phyloP scores from a whole-genome alignment of 2,329 filamentous ascomycete species.

The Ophiostoma novo-ulmi region DNA sequence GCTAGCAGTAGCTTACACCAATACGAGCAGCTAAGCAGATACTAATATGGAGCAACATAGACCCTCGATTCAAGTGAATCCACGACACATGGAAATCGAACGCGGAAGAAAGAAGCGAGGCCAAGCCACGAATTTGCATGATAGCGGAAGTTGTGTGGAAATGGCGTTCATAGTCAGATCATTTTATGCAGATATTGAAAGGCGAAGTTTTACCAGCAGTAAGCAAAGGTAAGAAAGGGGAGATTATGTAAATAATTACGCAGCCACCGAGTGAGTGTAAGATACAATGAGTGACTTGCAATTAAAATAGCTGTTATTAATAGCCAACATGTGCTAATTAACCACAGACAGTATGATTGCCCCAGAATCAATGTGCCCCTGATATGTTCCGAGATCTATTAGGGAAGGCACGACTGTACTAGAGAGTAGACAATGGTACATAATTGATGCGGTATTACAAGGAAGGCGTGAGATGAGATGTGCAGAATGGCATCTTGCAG shows the following conservation, averaged over 20 bases:
- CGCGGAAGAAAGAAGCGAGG: slow-evolving; percentile 8
- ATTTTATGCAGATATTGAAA: not conserved
- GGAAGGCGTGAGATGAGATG: not conserved
- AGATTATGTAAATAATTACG: not conserved
- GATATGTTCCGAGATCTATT: not conserved
- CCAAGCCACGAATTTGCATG: not conserved
- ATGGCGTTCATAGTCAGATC: not conserved
- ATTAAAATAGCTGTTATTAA: not conserved
- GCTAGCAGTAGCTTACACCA: not conserved
- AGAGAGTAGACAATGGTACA: not conserved
- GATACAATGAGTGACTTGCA: not conserved
- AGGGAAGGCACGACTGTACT: slow-evolving; percentile 4
- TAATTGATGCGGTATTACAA: not conserved
- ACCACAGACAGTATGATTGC: not conserved
- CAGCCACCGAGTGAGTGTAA: not conserved
- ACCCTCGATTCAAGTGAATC: slow-evolving; percentile 3
- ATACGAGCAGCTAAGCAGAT: not conserved
- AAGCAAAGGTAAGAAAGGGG: not conserved
- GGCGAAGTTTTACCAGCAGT: not conserved
- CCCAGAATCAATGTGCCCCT: not conserved
- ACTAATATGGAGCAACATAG: not conserved
- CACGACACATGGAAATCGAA: not conserved
- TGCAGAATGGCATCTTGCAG: not conserved
- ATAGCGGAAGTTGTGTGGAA: not conserved
- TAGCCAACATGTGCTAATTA: not conserved